Conservation (phyloP, 176 grass and related monocot genomes). For the Juncus effusus region DNA sequence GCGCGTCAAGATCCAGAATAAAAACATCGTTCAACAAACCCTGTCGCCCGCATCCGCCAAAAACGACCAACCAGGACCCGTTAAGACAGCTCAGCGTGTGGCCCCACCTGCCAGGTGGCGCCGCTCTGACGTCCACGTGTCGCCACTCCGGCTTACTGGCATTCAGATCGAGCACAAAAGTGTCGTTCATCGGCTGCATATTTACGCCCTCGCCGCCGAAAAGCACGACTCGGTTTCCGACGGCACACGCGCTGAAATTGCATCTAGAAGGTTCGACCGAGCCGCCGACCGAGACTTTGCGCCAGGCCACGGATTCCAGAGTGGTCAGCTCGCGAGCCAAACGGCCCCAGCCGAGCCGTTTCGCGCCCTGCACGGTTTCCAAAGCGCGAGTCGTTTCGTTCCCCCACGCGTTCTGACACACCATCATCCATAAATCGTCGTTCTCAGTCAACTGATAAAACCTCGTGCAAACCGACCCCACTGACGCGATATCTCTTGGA, state of each 20-base stretch:
- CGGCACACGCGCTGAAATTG: slow-evolving; percentile 95
- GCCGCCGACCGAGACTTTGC: slow-evolving; percentile 66
- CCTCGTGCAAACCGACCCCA: slow-evolving; percentile 75
- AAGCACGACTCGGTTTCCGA: slow-evolving; percentile 86
- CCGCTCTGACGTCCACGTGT: slow-evolving; percentile 68
- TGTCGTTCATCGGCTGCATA: slow-evolving; percentile 96
- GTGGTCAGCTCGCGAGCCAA: slow-evolving; percentile 79
- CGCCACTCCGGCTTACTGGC: slow-evolving; percentile 88
- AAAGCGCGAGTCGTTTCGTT: slow-evolving; percentile 53
- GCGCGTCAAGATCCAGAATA: slow-evolving; percentile 94
- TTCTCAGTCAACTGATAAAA: slow-evolving; percentile 73
- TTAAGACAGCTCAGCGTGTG: slow-evolving; percentile 82
- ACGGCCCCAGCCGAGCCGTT: slow-evolving; percentile 70
- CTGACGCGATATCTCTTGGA: slow-evolving; percentile 81
- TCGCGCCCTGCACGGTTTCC: slow-evolving; percentile 72
- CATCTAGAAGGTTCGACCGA: slow-evolving; percentile 86
- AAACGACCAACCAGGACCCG: slow-evolving; percentile 79
- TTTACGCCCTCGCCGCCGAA: slow-evolving; percentile 95
- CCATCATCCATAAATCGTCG: slow-evolving; percentile 95
- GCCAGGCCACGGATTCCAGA: slow-evolving; percentile 79
- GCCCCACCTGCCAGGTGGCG: slow-evolving; percentile 91
- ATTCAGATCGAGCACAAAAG: slow-evolving; percentile 89
- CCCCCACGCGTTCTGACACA: slow-evolving; percentile 96
- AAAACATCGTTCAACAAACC: slow-evolving; percentile 93
- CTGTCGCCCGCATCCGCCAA: slow-evolving; percentile 79